phyloP scores from a whole-genome alignment of 2,329 filamentous ascomycete species.

The Stachybotrys elegans region DNA sequence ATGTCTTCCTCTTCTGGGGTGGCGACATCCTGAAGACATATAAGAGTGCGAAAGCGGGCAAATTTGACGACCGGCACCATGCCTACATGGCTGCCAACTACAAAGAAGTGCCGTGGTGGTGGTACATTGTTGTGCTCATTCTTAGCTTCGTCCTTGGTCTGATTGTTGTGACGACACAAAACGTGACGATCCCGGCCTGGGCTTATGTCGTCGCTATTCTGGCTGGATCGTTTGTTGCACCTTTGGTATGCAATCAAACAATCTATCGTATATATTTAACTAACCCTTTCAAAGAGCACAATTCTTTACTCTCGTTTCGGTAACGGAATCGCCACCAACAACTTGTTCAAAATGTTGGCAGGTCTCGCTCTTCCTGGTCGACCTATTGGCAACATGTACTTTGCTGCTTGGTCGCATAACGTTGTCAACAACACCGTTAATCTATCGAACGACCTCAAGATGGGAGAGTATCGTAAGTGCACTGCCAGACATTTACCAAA shows the following conservation, averaged over 20 bases:
- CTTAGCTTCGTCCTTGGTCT: slow-evolving; percentile 41
- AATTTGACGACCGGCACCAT: slow-evolving; percentile 46
- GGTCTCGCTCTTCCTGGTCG: slow-evolving; percentile 45
- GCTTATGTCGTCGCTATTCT: slow-evolving; percentile 40
- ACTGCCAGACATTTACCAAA: rapidly evolving
- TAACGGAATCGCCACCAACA: slow-evolving; percentile 54
- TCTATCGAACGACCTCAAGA: slow-evolving; percentile 49
- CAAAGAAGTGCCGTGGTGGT: slow-evolving; percentile 45
- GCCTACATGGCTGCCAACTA: slow-evolving; percentile 46
- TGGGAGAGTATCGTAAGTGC: slow-evolving; percentile 51
- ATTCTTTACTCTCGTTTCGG: slow-evolving; percentile 48
- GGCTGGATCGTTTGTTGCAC: slow-evolving; percentile 41
- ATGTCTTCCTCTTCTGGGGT: slow-evolving; percentile 51
- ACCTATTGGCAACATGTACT: slow-evolving; percentile 53
- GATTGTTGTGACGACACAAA: slow-evolving; percentile 37
- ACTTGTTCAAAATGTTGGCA: slow-evolving; percentile 52
- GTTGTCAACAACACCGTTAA: slow-evolving; percentile 46
- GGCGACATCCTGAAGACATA: slow-evolving; percentile 43
- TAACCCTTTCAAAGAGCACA: slow-evolving; percentile 33
- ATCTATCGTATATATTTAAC: background rate
- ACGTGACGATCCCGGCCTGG: slow-evolving; percentile 42
- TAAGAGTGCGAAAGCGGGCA: slow-evolving; percentile 37
- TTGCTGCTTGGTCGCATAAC: slow-evolving; percentile 54
- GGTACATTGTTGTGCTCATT: slow-evolving; percentile 37
- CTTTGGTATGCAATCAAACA: slow-evolving; percentile 40